Evolutionary conservation across 1,139 yeast genomes (phyloP), one percentile per base, ranked within the genome.

Genomic region (Kodamaea anthophila): DNA sequence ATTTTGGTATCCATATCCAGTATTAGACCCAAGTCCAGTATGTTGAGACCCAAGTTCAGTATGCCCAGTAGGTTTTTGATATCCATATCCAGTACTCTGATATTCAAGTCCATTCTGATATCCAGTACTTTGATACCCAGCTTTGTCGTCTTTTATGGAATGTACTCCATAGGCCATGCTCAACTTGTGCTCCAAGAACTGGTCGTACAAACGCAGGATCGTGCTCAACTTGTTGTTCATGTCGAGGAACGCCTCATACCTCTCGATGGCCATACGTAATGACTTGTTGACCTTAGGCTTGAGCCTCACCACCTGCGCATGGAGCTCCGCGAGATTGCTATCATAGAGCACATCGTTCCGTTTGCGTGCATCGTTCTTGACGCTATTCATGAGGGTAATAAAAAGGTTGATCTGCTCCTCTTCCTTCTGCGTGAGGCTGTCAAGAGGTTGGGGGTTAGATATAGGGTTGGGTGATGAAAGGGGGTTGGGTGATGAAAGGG

Each of bases 161-260:
- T 62, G 69, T 30, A 45, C 51, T 8, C 64, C 63, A 44, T 71
- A 71, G 2, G 74, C 73, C 40, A 58, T 58, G 19, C 61, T 57
- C 31, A 81, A 61, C 50, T 87, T 70, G 21, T 74, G 70, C 42
- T 91, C 96, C 37, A 88, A 63, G 32, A 83, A 68, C 38, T 74
- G 74, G 51, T 91, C 96, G 48, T 91, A 91, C 28, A 82, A 66
- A 38, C 83, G 68, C 45, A 81, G 74, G 18, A 87, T 82, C 3
- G 93, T 81, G 30, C 84, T 77, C 32, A 91, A 70, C 48, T 91
- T 86, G 27, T 84, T 77, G 53, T 85, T 87, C 71, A 86, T 66
- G 35, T 84, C 91, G 40, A 84, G 74, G 37, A 82, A 71, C 14
- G 60, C 55, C 35, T 85, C 94, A 44, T 87, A 77, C 46, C 77